Evolutionary conservation across 345 rosid genomes (phyloP).

Genomic region (Combretum micranthum): DNA sequence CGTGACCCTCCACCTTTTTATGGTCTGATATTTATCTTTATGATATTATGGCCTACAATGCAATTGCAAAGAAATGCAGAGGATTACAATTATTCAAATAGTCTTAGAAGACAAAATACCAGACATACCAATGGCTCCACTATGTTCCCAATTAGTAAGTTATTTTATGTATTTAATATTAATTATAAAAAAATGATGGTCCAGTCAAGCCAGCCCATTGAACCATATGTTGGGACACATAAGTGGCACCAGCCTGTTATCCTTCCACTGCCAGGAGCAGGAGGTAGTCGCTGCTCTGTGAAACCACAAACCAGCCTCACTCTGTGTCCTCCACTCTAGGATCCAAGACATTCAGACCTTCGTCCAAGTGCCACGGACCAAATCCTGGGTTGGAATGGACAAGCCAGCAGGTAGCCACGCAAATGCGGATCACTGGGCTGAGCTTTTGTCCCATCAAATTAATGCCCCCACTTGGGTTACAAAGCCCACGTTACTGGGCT

Average conservation of each 20-base stretch:
- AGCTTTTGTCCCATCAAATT: constrained; percentile 7
- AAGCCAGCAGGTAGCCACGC: neutral
- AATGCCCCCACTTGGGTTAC: constrained; percentile 11
- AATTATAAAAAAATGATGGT: constrained; percentile 13
- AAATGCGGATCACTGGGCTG: neutral
- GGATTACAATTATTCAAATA: no score
- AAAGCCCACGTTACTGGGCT: constrained; percentile 14
- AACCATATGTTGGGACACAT: neutral
- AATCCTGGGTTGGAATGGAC: constrained; percentile 16
- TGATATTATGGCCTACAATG: no score
- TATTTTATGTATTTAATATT: no score
- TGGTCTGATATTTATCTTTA: no score
- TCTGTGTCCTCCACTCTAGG: constrained; percentile 7
- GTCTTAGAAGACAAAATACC: no score
- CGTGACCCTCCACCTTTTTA: no score
- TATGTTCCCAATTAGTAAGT: no score
- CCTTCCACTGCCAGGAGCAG: constrained; percentile 13
- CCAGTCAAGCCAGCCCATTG: neutral
- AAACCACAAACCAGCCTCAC: constrained; percentile 19
- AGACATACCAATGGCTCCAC: no score
- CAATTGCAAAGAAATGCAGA: no score
- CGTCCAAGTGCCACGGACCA: neutral
- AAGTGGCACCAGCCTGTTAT: constrained; percentile 4
- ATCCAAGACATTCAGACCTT: neutral
- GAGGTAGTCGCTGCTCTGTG: constrained; percentile 17